Evolutionary conservation across 306 rosid genomes (phyloP), one percentile per base, ranked within the genome.

Genomic region (Trifolium pratense): DNA sequence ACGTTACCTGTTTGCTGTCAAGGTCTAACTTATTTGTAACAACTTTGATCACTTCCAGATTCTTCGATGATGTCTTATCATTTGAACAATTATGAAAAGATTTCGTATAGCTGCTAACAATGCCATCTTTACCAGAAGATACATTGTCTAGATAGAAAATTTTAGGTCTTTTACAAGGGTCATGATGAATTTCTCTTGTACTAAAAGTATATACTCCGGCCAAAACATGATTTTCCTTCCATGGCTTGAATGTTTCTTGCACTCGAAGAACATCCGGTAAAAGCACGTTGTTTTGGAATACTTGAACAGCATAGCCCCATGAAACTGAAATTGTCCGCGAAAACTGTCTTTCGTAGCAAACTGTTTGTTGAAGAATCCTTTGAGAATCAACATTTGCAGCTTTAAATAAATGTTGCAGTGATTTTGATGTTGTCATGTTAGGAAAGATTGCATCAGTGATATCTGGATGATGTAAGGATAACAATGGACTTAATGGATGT

Each of bases 261-360:
- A 81, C 87, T 0, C 71, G 80, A 23, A 87, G 45, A 65, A 70
- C 81, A 34, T 89, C 87, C 2, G 91, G 89, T 45, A 91, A 73
- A 77, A 55, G 67, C n/a, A 81, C 12, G 6, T 88, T 87, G 58
- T 76, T 70, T 15, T 77, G 83, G 68, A 75, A 82, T 32, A 93
- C 76, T 66, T 89, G 97, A 71, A 93, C 87, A 17, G 92, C 91
- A 62, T 91, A 93, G 15, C 98, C 97, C 97, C 98, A 93, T 48
- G 98, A 88, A 21, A 93, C 91, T 1, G 86, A 80, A 63, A 93
- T 37, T 2, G 98, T 93, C 87, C 90, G 84, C 5, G 87, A 74
- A 59, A 78, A 86, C 76, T 75, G 70, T 32, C 49, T 86, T n/a
- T 93, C 91, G 18, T 91, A 91, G 79, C 98, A 93, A n/a, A 93